These are phyloP conservation scores for Clarireedia hainanense DNA, from an alignment of 2,329 filamentous ascomycete species.

Conservation along the genomic window DNA sequence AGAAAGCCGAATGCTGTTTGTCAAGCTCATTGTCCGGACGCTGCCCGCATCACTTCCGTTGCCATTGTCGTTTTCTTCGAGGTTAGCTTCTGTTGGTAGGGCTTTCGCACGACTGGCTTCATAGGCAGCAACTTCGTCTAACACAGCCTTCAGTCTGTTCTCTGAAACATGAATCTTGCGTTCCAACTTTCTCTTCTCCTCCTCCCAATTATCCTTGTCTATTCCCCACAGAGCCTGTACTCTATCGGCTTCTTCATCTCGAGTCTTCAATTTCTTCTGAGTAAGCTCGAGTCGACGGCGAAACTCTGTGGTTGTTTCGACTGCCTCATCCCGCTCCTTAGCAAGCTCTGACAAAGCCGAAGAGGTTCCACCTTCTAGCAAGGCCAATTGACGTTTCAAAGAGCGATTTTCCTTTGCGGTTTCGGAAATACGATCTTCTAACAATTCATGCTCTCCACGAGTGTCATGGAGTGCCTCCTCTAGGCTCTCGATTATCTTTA, in stretches of 20 bases:
- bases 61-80: conserved; percentile 48
- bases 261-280: conserved; percentile 68
- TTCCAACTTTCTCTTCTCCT: conserved; percentile 74
- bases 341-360: conserved; percentile 78
- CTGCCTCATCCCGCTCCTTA: conserved; percentile 77
- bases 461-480: conserved; percentile 66
- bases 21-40: conserved; percentile 64
- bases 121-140: conserved; percentile 76
- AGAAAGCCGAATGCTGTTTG: conserved; percentile 68
- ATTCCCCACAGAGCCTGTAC: conserved; percentile 74
- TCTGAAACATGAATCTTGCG: conserved; percentile 86
- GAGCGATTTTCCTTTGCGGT: conserved; percentile 70
- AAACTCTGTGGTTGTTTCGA: conserved; percentile 63
- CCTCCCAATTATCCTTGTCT: conserved; percentile 79
- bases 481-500: conserved; percentile 75
- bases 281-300: conserved; percentile 68
- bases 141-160: conserved; percentile 69
- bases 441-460: conserved; percentile 64
- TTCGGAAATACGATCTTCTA: conserved; percentile 53
- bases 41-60: conserved; percentile 62
- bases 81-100: conserved; percentile 51
- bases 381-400: conserved; percentile 74
- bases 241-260: conserved; percentile 76
- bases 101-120: conserved; percentile 46
- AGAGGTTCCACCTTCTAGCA: conserved; percentile 81